Percentiles rank a stretch among this genome's conserved stretches.
phyloP scores from a whole-genome alignment of 257 asterid species.

The Solanum lignicaule region DNA sequence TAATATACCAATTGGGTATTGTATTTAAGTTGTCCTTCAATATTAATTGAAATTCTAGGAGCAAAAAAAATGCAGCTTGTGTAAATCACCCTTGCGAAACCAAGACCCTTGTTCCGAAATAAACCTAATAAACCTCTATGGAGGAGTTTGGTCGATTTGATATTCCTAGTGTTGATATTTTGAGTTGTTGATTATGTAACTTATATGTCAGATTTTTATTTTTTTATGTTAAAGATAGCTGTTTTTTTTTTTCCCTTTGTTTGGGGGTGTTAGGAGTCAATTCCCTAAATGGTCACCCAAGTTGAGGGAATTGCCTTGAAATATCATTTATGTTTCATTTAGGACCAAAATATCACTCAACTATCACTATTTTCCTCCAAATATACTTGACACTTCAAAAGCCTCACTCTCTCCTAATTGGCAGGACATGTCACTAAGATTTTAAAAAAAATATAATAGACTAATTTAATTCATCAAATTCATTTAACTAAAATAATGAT shows the following conservation, averaged over 20 bases:
- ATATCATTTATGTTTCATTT: too few species aligned
- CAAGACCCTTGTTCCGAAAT: not conserved
- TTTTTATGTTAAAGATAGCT: not conserved
- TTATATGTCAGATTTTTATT: not conserved
- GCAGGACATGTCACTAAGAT: too few species aligned
- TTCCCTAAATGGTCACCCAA: too few species aligned
- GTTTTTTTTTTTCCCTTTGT: not conserved
- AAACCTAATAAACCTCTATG: not conserved
- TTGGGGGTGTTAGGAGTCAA: too few species aligned
- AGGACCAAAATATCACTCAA: too few species aligned
- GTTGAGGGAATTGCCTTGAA: too few species aligned
- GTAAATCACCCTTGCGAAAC: not conserved
- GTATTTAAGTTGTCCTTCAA: not conserved
- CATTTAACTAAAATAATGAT: too few species aligned
- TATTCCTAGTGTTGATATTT: not conserved
- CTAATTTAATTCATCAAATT: too few species aligned
- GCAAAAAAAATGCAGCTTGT: not conserved
- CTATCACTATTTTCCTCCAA: too few species aligned
- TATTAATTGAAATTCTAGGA: not conserved
- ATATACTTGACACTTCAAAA: too few species aligned
- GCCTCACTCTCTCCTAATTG: too few species aligned
- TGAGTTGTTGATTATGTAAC: not conserved
- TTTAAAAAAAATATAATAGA: too few species aligned
- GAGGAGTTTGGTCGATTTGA: not conserved
- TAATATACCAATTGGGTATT: conserved; percentile 2